phyloP scores from a whole-genome alignment of 495 filamentous ascomycete species.

The Daldinia decipiens region DNA sequence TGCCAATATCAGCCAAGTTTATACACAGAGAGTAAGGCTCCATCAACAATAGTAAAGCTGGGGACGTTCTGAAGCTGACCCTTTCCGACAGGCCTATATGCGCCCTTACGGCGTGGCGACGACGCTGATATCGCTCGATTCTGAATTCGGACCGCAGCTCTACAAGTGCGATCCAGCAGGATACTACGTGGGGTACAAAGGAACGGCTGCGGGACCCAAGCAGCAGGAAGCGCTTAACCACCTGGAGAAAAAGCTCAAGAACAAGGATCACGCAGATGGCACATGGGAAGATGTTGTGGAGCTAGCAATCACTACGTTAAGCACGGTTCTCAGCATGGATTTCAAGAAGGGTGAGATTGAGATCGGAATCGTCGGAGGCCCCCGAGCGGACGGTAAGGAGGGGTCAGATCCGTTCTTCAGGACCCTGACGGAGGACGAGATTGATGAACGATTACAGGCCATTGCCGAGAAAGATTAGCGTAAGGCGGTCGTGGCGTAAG shows the following conservation, averaged over 20 bases:
- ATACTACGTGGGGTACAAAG: constrained; percentile 98
- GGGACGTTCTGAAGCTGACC: constrained; percentile 33
- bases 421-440: constrained; percentile 94
- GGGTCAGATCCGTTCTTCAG: constrained; percentile 82
- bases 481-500: constrained; percentile 41
- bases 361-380: constrained; percentile 93
- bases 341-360: constrained; percentile 99
- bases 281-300: constrained; percentile 98
- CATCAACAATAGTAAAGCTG: constrained; percentile 24
- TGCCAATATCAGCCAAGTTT: constrained; percentile 99
- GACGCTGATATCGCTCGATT: constrained; percentile 92
- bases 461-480: constrained; percentile 96
- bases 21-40: constrained; percentile 87
- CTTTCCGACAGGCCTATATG: constrained; percentile 84
- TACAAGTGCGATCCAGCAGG: constrained; percentile 99
- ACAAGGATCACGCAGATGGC: constrained; percentile 93
- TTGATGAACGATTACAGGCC: constrained; percentile 95
- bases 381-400: constrained; percentile 79
- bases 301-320: constrained; percentile 90
- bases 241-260: constrained; percentile 99
- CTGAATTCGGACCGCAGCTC: constrained; percentile 92
- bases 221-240: constrained; percentile 98
- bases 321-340: constrained; percentile 95
- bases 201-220: constrained; percentile 94
- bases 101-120: constrained; percentile 93